A percentile compares a stretch with the other conserved stretches of the same genome.
Evolutionary conservation across 2,329 filamentous ascomycete species (phyloP).

Genomic region (Aspergillus novofumigatus): DNA sequence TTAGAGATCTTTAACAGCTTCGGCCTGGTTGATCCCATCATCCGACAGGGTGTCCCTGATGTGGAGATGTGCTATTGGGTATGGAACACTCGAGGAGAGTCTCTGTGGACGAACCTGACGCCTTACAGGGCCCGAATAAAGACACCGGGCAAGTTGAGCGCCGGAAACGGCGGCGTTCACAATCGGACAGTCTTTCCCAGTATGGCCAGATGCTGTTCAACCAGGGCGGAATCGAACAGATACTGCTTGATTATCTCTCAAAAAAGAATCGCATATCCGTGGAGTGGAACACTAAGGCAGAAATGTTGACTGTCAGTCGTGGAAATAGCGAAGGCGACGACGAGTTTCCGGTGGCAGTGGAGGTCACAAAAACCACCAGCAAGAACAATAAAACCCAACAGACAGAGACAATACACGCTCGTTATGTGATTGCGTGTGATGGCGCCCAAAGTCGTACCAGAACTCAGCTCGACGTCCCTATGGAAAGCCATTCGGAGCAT

Average conservation of each 20-base stretch:
- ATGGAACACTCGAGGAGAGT: background rate
- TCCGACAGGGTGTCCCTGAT: constrained; percentile 1
- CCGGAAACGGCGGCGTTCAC: background rate
- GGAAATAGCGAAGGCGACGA: background rate
- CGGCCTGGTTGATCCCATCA: constrained; percentile 47
- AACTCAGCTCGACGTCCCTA: constrained; percentile 2
- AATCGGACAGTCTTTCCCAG: constrained; percentile 1
- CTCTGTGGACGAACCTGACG: background rate
- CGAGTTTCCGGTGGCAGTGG: constrained; percentile 1
- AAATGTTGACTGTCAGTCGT: background rate
- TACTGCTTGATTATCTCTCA: constrained; percentile 8
- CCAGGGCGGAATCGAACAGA: constrained; percentile 12
- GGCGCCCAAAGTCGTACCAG: constrained; percentile 13
- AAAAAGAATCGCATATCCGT: background rate
- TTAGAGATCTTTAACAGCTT: constrained; percentile 71
- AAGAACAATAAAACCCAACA: background rate
- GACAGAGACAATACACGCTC: constrained; percentile 1
- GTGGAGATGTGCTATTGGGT: constrained; percentile 14
- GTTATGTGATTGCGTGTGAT: constrained; percentile 16
- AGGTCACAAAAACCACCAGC: background rate
- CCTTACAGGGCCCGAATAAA: constrained; percentile 1
- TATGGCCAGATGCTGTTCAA: constrained; percentile 12
- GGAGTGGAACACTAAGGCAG: constrained; percentile 5
- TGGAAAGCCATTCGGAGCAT: background rate
- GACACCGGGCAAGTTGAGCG: constrained; percentile 4